These are phyloP conservation scores for Dryas octopetala DNA, from an alignment of 306 rosid genomes.

Conservation along the genomic window DNA sequence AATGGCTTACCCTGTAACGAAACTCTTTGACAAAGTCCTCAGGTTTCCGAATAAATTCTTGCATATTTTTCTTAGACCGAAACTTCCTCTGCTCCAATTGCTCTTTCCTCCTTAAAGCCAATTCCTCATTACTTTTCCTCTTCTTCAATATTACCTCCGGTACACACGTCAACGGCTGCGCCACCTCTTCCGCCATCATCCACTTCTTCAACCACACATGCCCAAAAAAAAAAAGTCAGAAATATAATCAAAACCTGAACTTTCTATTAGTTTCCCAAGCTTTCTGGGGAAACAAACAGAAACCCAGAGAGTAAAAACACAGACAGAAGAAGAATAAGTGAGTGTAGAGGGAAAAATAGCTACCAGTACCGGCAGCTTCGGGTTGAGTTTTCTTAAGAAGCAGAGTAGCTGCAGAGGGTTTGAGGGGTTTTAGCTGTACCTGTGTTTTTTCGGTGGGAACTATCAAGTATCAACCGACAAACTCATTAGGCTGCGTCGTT, in stretches of 20 bases:
- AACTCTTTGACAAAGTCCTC: slow-evolving; percentile 71
- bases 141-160: slow-evolving; percentile 53
- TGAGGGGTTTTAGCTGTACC: no score
- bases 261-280: background rate
- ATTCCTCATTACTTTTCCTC: slow-evolving; percentile 48
- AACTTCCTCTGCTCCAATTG: slow-evolving; percentile 54
- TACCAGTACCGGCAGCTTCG: no score
- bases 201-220: slow-evolving; percentile 14
- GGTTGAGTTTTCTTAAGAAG: no score
- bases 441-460: no score
- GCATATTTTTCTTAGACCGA: slow-evolving; percentile 34
- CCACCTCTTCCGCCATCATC: slow-evolving; percentile 40
- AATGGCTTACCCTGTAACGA: slow-evolving; percentile 54
- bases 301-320: background rate
- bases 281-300: background rate
- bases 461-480: no score
- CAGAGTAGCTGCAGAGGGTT: no score
- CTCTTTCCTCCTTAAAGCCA: slow-evolving; percentile 48
- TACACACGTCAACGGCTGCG: slow-evolving; percentile 35
- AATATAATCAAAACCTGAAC: background rate
- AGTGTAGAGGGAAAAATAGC: no score
- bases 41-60: slow-evolving; percentile 62
- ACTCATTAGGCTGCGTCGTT: no score
- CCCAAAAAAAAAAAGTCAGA: background rate
- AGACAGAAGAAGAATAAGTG: background rate